Conservation (phyloP, 225 moss, liverwort and hornwort genomes). For the Pleurozium schreberi region DNA sequence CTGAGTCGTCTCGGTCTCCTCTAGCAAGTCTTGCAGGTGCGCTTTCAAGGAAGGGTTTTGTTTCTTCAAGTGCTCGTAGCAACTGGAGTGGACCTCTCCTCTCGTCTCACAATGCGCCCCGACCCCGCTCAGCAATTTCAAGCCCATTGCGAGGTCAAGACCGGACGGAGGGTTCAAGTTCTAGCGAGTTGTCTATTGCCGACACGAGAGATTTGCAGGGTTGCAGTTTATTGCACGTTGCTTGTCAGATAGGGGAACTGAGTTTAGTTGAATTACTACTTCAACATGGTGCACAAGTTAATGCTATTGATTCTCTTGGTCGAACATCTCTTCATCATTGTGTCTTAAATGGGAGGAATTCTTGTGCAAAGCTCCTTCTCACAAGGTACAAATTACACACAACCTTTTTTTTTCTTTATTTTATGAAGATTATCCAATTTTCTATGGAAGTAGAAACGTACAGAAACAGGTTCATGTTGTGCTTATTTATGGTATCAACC, state of each 20-base stretch:
- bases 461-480: neutral
- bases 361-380: constrained; percentile 77
- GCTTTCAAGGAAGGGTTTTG: constrained; percentile 24
- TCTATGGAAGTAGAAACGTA: neutral
- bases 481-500: neutral
- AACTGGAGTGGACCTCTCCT: constrained; percentile 54
- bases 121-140: constrained; percentile 31
- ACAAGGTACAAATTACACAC: constrained; percentile 16
- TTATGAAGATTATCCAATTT: neutral
- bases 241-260: constrained; percentile 70
- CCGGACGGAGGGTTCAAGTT: constrained; percentile 14
- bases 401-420: neutral
- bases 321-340: constrained; percentile 82
- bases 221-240: constrained; percentile 64
- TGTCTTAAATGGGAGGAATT: constrained; percentile 42
- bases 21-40: constrained; percentile 33
- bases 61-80: constrained; percentile 41
- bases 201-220: constrained; percentile 39
- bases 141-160: constrained; percentile 34
- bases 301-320: constrained; percentile 49
- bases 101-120: constrained; percentile 11
- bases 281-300: constrained; percentile 76
- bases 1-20: constrained; percentile 21
- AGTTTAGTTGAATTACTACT: constrained; percentile 75
- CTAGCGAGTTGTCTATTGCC: constrained; percentile 8